Percentiles rank a stretch among this genome's conserved stretches.
Evolutionary conservation across 2,329 filamentous ascomycete genomes (phyloP).

Genomic region (Fusarium sp.): DNA sequence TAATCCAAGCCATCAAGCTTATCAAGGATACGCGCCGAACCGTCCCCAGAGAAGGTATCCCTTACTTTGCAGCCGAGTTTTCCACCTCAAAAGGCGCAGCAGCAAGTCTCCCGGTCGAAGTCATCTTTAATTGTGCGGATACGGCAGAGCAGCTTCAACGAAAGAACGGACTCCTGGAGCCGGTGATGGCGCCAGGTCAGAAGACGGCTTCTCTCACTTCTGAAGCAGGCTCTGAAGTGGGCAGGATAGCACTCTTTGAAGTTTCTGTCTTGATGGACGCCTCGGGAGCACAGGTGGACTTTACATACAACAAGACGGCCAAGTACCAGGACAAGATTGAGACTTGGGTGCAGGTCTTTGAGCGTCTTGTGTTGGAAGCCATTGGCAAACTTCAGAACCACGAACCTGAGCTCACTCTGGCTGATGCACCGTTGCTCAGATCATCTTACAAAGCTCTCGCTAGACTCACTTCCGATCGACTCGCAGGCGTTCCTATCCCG

Average conservation of each 20-base stretch:
- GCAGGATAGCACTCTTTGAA: constrained; percentile 64
- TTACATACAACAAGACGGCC: constrained; percentile 58
- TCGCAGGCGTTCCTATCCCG: constrained; percentile 55
- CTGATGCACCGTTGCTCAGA: constrained; percentile 62
- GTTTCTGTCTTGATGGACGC: constrained; percentile 61
- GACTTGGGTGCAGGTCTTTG: constrained; percentile 61
- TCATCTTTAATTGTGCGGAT: constrained; percentile 69
- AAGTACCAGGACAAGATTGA: constrained; percentile 57
- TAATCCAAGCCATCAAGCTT: constrained; percentile 63
- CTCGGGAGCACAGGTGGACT: constrained; percentile 56
- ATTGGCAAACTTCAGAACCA: constrained; percentile 56
- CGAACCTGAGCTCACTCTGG: constrained; percentile 61
- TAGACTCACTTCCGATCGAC: constrained; percentile 56
- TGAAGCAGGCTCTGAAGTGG: constrained; percentile 59
- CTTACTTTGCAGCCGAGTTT: constrained; percentile 62
- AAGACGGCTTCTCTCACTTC: constrained; percentile 54
- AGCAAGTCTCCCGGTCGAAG: constrained; percentile 64
- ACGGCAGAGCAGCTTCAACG: constrained; percentile 61
- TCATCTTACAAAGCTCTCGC: constrained; percentile 60
- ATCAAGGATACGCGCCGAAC: constrained; percentile 65
- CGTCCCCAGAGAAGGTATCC: constrained; percentile 58
- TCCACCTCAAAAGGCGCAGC: constrained; percentile 49
- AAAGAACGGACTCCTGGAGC: constrained; percentile 62
- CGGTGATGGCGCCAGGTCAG: constrained; percentile 56
- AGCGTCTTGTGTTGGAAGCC: constrained; percentile 58